A percentile compares a stretch with the other conserved stretches of the same genome.
Evolutionary conservation across 1,139 yeast genomes (phyloP).

Genomic region (Blastobotrys proliferans): DNA sequence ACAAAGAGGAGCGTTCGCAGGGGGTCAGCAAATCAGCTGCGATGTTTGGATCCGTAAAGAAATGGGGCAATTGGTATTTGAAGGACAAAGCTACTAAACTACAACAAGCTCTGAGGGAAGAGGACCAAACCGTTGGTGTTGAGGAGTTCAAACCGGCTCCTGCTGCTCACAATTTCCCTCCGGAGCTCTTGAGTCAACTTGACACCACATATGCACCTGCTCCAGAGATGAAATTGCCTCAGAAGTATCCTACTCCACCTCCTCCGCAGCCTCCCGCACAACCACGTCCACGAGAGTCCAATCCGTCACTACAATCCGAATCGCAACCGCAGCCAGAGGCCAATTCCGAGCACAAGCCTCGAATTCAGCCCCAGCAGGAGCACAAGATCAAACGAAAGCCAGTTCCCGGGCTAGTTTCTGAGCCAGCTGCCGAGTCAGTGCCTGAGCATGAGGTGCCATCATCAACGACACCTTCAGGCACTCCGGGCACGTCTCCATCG

Average conservation of each 20-base stretch:
- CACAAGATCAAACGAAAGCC: conserved; percentile 22
- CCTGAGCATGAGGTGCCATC: background rate
- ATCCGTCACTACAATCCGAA: too few species aligned
- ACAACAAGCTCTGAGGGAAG: background rate
- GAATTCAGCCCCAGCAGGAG: background rate
- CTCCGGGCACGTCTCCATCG: background rate
- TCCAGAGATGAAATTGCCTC: conserved; percentile 27
- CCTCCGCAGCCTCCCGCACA: conserved; percentile 4
- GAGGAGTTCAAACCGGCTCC: conserved; percentile 25
- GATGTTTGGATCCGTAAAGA: conserved; percentile 28
- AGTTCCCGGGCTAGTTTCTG: conserved; percentile 12
- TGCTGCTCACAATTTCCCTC: conserved; percentile 31
- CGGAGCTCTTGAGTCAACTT: conserved; percentile 26
- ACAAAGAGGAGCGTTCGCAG: background rate
- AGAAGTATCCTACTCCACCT: conserved; percentile 17
- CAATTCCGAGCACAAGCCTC: background rate
- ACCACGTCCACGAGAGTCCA: background rate
- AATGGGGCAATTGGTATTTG: conserved; percentile 32
- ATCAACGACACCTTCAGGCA: background rate
- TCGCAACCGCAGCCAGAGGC: too few species aligned
- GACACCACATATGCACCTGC: conserved; percentile 23
- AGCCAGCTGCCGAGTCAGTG: background rate
- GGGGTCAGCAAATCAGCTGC: conserved; percentile 10
- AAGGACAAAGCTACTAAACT: conserved; percentile 23
- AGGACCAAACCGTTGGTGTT: background rate